These are phyloP conservation scores for Aphanocladium album DNA, from an alignment of 2,329 filamentous ascomycete genomes.

Conservation along the genomic window DNA sequence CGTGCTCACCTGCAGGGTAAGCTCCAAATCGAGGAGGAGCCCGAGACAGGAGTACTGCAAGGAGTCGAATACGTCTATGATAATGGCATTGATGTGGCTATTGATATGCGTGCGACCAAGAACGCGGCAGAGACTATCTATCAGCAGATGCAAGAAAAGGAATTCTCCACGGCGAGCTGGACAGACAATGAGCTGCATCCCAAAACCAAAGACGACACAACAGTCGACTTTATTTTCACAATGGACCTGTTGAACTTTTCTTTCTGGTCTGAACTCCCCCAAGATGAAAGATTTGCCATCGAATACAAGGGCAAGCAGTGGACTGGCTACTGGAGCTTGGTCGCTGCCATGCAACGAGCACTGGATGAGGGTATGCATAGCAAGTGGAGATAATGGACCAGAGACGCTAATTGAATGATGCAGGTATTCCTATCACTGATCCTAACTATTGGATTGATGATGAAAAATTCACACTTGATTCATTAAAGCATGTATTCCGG, in stretches of 20 bases:
- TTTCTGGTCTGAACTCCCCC: constrained; percentile 77
- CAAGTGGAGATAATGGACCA: not conserved
- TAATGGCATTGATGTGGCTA: constrained; percentile 86
- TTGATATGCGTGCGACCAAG: constrained; percentile 80
- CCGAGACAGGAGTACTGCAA: constrained; percentile 77
- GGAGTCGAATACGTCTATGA: constrained; percentile 83
- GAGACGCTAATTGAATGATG: constrained; percentile 13
- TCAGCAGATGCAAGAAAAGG: constrained; percentile 73
- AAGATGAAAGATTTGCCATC: constrained; percentile 73
- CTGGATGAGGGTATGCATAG: constrained; percentile 66
- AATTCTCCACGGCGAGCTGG: constrained; percentile 83
- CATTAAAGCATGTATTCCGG: constrained; percentile 73
- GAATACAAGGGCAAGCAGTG: constrained; percentile 75
- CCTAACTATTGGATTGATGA: constrained; percentile 81
- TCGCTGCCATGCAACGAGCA: constrained; percentile 80
- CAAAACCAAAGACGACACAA: constrained; percentile 70
- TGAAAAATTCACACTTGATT: constrained; percentile 68
- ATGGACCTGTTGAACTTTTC: constrained; percentile 97
- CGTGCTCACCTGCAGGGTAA: constrained; percentile 70
- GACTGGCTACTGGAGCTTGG: constrained; percentile 95
- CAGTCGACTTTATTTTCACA: constrained; percentile 89
- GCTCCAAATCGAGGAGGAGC: constrained; percentile 48
- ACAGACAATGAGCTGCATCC: constrained; percentile 86
- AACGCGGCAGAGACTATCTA: constrained; percentile 75
- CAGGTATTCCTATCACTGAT: constrained; percentile 82